Evolutionary conservation across 1,284 basidiomycete species (phyloP).

Genomic region (Ceratobasidium sp.): DNA sequence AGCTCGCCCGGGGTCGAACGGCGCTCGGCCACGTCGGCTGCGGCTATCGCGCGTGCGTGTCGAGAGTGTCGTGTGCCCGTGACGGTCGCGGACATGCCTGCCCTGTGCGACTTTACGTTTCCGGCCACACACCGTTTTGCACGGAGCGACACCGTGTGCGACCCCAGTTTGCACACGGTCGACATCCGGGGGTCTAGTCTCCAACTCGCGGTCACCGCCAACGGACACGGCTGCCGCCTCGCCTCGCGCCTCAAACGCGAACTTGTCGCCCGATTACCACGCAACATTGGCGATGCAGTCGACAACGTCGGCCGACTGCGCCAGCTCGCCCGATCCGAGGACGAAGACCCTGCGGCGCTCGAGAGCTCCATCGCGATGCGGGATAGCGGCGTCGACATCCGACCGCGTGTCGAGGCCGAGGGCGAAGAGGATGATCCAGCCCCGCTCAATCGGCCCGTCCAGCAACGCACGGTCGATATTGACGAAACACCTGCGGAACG

Average conservation of each 20-base stretch:
- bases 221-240: slow-evolving; percentile 91
- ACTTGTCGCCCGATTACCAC: slow-evolving; percentile 80
- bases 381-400: slow-evolving; percentile 38
- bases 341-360: slow-evolving; percentile 56
- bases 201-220: slow-evolving; percentile 91
- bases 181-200: slow-evolving; percentile 64
- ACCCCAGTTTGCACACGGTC: slow-evolving; percentile 44
- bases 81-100: slow-evolving; percentile 89
- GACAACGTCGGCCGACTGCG: slow-evolving; percentile 81
- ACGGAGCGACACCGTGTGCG: slow-evolving; percentile 49
- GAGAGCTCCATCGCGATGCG: slow-evolving; percentile 50
- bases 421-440: slow-evolving; percentile 65
- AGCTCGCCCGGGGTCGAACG: slow-evolving; percentile 56
- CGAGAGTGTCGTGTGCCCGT: slow-evolving; percentile 74
- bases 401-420: slow-evolving; percentile 42
- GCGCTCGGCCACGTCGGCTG: slow-evolving; percentile 67
- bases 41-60: slow-evolving; percentile 68
- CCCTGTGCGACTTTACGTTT: slow-evolving; percentile 92
- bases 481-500: slow-evolving; percentile 67
- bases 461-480: slow-evolving; percentile 60
- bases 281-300: slow-evolving; percentile 82
- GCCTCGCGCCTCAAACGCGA: slow-evolving; percentile 85
- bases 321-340: slow-evolving; percentile 66
- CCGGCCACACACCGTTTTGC: slow-evolving; percentile 87
- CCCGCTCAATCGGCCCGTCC: slow-evolving; percentile 86